Base-by-base conservation (phyloP, 2,329 filamentous ascomycete genomes). In the Achaetomium macrosporum region DNA sequence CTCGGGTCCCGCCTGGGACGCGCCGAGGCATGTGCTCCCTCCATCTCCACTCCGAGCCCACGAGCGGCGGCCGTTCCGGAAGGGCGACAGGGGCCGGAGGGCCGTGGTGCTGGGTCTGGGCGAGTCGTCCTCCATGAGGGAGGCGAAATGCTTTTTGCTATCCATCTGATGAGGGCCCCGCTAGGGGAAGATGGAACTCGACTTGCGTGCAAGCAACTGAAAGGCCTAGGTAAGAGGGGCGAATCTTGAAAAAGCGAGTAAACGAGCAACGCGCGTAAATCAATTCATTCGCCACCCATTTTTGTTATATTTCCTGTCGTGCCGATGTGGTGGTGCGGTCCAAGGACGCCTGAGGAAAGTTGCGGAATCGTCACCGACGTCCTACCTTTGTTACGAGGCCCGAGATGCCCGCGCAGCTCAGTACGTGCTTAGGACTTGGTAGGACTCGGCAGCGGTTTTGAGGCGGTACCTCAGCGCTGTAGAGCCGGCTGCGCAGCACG, bases 221-320 rank as follows among this genome's bases (percentile, higher is more conserved):
- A 29, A 16, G 42, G 42, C 42, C 33, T 20, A 39, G 40, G 37
- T 43, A 55, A 30, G 45, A 35, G 25, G 42, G 41, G 47, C 19
- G 29, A 48, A 47, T 33, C 40, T 30, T 31, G 33, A 30, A 30
- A 51, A 50, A 42, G 30, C 29, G 51, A 46, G n/a, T n/a, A 42
- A 47, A 48, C 29, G 36, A 50, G 35, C 33, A 50, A 47, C 37
- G 51, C 16, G 40, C 36, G 47, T 46, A 25, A 51, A 53, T 20
- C 54, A 49, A 43, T 50, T 59, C 54, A 63, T 61, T 57, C 59
- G 59, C 61, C 63, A 63, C 61, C 53, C 61, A 64, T 63, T 64
- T 61, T 64, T 60, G 61, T 59, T 63, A 61, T 61, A 61, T 56
- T 57, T 53, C 43, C n/a, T 39, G 42, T 37, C 31, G 46, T 48